Evolutionary conservation across 192 early-diverging fungal genomes (phyloP).

Genomic region (Bifiguratus adelaidae): DNA sequence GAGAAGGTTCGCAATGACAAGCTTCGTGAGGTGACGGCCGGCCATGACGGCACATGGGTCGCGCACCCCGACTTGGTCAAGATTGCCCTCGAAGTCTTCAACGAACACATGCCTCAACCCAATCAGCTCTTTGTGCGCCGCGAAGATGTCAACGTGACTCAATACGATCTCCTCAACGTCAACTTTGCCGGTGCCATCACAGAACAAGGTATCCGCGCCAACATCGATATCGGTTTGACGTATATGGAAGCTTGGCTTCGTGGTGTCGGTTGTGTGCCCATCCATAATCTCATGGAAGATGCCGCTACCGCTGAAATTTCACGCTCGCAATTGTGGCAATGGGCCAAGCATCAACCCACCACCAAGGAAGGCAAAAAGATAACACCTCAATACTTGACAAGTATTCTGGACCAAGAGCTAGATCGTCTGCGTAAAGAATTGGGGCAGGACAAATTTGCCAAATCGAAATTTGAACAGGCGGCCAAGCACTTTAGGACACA

Average conservation of each 20-base stretch:
- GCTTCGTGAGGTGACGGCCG: slow-evolving; percentile 88
- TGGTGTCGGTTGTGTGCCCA: slow-evolving; percentile 92
- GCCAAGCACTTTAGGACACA: slow-evolving; percentile 62
- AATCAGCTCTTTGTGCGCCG: slow-evolving; percentile 92
- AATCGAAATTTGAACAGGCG: slow-evolving; percentile 54
- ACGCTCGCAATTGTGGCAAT: slow-evolving; percentile 95
- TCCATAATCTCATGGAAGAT: slow-evolving; percentile 98
- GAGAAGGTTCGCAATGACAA: slow-evolving; percentile 94
- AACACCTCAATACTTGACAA: slow-evolving; percentile 64
- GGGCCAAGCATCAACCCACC: slow-evolving; percentile 78
- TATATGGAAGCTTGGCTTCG: slow-evolving; percentile 97
- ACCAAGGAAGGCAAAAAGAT: slow-evolving; percentile 75
- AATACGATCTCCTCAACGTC: slow-evolving; percentile 74
- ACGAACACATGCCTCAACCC: slow-evolving; percentile 91
- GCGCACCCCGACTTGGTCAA: slow-evolving; percentile 94
- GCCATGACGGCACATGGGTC: slow-evolving; percentile 95
- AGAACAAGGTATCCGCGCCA: slow-evolving; percentile 83
- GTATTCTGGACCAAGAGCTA: slow-evolving; percentile 85
- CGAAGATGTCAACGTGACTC: slow-evolving; percentile 81
- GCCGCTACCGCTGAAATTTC: slow-evolving; percentile 98
- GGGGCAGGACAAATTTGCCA: slow-evolving; percentile 53
- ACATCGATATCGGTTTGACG: slow-evolving; percentile 82
- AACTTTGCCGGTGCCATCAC: slow-evolving; percentile 68
- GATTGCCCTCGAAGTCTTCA: slow-evolving; percentile 81
- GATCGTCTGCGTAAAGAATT: slow-evolving; percentile 53